A percentile compares a stretch with the other conserved stretches of the same genome.
These are phyloP conservation scores for Backusella liffmaniae DNA, from an alignment of 192 early-diverging fungal species.

Conservation along the genomic window DNA sequence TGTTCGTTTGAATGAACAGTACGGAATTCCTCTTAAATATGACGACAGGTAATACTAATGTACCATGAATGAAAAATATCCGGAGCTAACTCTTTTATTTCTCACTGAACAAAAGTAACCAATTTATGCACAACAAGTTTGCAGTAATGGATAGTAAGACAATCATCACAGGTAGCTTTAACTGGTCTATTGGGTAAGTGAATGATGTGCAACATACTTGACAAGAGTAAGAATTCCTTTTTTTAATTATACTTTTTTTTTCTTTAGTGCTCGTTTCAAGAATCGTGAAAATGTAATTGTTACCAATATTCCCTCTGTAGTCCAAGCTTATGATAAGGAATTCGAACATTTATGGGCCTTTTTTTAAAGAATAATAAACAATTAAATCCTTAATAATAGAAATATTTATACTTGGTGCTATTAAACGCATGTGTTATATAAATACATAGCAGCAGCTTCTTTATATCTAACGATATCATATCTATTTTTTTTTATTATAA, in stretches of 20 bases:
- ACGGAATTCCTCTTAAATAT: slow-evolving; percentile 30
- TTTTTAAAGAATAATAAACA: slow-evolving; percentile 12
- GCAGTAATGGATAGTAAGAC: slow-evolving; percentile 59
- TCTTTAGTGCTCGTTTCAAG: slow-evolving; percentile 52
- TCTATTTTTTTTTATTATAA: neutral
- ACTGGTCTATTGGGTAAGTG: slow-evolving; percentile 53
- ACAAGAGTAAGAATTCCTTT: neutral
- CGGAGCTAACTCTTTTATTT: neutral
- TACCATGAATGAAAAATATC: neutral
- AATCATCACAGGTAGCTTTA: slow-evolving; percentile 62
- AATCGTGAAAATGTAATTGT: slow-evolving; percentile 67
- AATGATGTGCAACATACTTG: neutral
- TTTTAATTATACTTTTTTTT: slow-evolving; percentile 38
- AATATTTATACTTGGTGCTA: too few relatives aligned
- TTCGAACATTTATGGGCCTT: slow-evolving; percentile 66
- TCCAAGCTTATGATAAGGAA: slow-evolving; percentile 52
- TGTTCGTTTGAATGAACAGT: slow-evolving; percentile 9
- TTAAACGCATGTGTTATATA: too few relatives aligned
- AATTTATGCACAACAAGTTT: slow-evolving; percentile 74
- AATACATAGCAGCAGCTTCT: too few relatives aligned
- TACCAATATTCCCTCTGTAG: slow-evolving; percentile 59
- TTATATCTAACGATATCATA: too few relatives aligned
- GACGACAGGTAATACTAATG: slow-evolving; percentile 20
- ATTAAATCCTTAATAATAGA: neutral
- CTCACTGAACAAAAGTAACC: slow-evolving; percentile 20